These are phyloP conservation scores for Trichoderma oligosporum DNA, from an alignment of 2,329 filamentous ascomycete species.

Conservation along the genomic window DNA sequence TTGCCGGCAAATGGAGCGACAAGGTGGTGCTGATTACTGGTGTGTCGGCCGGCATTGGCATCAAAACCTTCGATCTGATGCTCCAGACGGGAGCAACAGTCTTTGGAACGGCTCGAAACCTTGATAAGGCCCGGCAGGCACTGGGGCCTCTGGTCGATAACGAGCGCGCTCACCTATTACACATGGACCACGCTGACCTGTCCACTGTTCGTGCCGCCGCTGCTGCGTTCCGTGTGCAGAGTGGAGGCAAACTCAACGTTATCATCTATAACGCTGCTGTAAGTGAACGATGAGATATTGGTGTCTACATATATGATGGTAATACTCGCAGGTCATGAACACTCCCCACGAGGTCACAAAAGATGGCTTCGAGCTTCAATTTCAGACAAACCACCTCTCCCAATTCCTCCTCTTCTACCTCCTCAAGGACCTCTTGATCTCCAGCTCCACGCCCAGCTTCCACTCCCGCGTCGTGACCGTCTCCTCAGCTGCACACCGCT, in stretches of 20 bases:
- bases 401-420: background rate
- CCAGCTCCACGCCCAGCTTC: background rate
- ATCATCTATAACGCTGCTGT: background rate
- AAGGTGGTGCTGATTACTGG: background rate
- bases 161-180: background rate
- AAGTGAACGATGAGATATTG: too few species aligned
- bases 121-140: background rate
- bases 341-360: background rate
- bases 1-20: background rate
- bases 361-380: background rate
- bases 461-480: background rate
- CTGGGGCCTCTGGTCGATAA: background rate
- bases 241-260: background rate
- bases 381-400: background rate
- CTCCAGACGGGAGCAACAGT: background rate
- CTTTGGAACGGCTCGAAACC: background rate
- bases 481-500: background rate
- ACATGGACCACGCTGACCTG: background rate
- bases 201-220: background rate
- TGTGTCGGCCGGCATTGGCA: background rate
- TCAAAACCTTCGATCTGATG: background rate
- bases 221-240: background rate
- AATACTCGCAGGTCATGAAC: too few species aligned
- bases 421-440: background rate
- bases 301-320: too few species aligned